Base-by-base conservation (phyloP, 495 filamentous ascomycete species). In the Neurospora tetraspora region DNA sequence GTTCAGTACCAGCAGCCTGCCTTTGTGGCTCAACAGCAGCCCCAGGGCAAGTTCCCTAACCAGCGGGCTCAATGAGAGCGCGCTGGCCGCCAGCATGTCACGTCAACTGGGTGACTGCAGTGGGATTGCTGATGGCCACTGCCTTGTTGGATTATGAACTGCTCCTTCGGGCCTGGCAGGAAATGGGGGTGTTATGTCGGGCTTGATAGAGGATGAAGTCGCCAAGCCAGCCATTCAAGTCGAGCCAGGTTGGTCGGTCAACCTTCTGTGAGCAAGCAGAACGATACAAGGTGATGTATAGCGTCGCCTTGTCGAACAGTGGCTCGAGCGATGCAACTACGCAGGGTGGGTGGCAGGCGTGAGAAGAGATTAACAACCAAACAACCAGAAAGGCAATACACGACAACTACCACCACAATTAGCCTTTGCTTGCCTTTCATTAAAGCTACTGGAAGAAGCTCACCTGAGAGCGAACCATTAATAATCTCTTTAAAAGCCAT, bases 1-100 rank as follows among this genome's bases (percentile, higher is more conserved):
- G 85, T 89, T 75, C 89, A 89, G 73, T 92, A 90, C 77, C 89
- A 88, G 76, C 89, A 91, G 75, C 90, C 91, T 6, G 84, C 87
- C 2, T 93, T 90, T 75, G 83, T 85, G 34, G 79, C 82, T 1
- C 53, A 65, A 8, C 88, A 87, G 70, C 91, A 92, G 76, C 87
- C 84, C 70, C 90, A 90, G 79, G 89, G 92, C 91, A 88, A 87
- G 90, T 91, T 78, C 45, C 73, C 77, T 37, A 77, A 73, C 71
- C 79, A 77, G 70, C 77, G 79, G 69, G 75, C 80, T n/a, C 78
- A 79, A 73, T 80, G 76, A 80, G 73, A 11, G 72, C 71, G 43
- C 68, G 68, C 34, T 69, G 59, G 70, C 34, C 65, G 45, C 65
- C 34, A 43, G 16, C 53, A 65, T 36, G 53, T 34, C 53, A 65